A percentile compares a stretch with the other conserved stretches of the same genome.
Evolutionary conservation across 768 basidiomycete genomes (phyloP).

Genomic region (Tulasnella sp.): DNA sequence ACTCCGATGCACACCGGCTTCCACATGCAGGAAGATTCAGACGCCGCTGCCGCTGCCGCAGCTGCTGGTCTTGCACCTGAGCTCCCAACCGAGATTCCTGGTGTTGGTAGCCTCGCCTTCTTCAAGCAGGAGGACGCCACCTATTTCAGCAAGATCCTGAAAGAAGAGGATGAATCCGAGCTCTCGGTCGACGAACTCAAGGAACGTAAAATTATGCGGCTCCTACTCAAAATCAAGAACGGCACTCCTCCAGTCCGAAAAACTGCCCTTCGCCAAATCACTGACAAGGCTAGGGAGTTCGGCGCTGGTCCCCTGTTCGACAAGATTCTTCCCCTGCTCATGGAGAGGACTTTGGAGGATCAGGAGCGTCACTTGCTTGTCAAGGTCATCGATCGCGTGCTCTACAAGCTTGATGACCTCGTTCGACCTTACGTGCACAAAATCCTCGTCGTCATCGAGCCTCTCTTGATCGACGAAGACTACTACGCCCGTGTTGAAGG

Average conservation of each 20-base stretch:
- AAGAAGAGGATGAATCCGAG: constrained; percentile 90
- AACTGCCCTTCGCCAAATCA: constrained; percentile 94
- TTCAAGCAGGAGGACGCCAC: constrained; percentile 98
- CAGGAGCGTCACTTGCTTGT: constrained; percentile 97
- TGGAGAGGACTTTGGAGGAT: constrained; percentile 96
- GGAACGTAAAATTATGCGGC: constrained; percentile 97
- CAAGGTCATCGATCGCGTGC: constrained; percentile 96
- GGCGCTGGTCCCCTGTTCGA: constrained; percentile 97
- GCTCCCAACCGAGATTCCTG: constrained; percentile 93
- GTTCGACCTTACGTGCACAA: constrained; percentile 99
- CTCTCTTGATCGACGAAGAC: constrained; percentile 95
- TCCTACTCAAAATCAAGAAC: constrained; percentile 97
- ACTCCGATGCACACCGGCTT: constrained; percentile 65
- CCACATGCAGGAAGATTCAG: constrained; percentile 93
- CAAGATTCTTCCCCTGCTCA: constrained; percentile 94
- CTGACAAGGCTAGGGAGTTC: constrained; percentile 97
- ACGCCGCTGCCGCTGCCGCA: constrained; percentile 76
- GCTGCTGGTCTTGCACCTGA: constrained; percentile 90
- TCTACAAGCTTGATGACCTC: constrained; percentile 98
- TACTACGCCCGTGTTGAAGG: constrained; percentile 95
- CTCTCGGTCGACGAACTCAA: constrained; percentile 96
- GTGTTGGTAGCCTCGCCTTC: constrained; percentile 93
- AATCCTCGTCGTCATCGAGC: constrained; percentile 98
- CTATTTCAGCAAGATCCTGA: constrained; percentile 92
- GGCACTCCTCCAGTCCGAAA: constrained; percentile 98